A percentile compares a stretch with the other conserved stretches of the same genome.
phyloP scores from a whole-genome alignment of 179 eudicot genomes.

The Silene coronaria region DNA sequence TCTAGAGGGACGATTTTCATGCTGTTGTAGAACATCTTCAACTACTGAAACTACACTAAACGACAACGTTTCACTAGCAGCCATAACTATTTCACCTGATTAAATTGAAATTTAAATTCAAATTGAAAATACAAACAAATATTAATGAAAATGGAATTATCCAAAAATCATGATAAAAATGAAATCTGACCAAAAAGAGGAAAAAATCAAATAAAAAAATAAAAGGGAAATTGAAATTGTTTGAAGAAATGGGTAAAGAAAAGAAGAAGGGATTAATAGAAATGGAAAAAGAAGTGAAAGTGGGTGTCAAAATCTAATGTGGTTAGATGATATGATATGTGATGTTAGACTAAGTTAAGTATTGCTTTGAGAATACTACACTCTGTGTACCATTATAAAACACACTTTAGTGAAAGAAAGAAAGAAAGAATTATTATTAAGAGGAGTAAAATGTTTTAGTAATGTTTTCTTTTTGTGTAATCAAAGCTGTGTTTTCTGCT shows the following conservation, averaged over 20 bases:
- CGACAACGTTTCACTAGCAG: slow-evolving; percentile 45
- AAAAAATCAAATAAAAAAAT: slow-evolving; percentile 19
- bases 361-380: slow-evolving; percentile 38
- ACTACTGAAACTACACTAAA: slow-evolving; percentile 73
- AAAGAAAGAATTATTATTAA: background rate
- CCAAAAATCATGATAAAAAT: slow-evolving; percentile 19
- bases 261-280: background rate
- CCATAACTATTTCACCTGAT: slow-evolving; percentile 24
- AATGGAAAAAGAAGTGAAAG: background rate
- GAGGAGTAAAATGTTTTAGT: background rate
- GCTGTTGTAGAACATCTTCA: slow-evolving; percentile 83
- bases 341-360: background rate
- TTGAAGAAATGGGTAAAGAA: background rate
- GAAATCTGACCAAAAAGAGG: slow-evolving; percentile 30
- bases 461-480: slow-evolving; percentile 2
- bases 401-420: too few relatives aligned
- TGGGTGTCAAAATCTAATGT: slow-evolving; percentile 19
- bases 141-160: slow-evolving; percentile 21
- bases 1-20: slow-evolving; percentile 44
- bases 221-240: background rate
- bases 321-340: slow-evolving; percentile 28
- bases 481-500: slow-evolving; percentile 11
- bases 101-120: background rate
- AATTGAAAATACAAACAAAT: slow-evolving; percentile 12
- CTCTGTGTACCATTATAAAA: too few relatives aligned